These are phyloP conservation scores for Nicotiana noctiflora DNA, from an alignment of 257 asterid species.

Conservation along the genomic window DNA sequence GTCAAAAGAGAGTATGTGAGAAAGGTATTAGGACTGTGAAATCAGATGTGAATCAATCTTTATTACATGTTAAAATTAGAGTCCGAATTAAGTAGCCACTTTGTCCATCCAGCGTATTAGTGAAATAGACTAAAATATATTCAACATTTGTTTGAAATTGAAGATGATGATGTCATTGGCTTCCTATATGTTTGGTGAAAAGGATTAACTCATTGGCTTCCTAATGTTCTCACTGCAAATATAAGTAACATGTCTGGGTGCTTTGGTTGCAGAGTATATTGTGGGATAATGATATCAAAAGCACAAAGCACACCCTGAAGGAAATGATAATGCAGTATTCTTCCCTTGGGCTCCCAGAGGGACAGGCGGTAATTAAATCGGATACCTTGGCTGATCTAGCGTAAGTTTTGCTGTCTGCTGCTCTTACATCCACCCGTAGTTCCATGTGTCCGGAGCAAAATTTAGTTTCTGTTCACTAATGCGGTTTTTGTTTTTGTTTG, in stretches of 20 bases:
- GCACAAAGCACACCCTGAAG: slow-evolving; percentile 81
- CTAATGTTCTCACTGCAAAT: background rate
- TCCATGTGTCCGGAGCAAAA: background rate
- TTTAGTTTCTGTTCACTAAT: background rate
- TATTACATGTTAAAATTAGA: background rate
- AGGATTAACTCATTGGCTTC: background rate
- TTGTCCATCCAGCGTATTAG: background rate
- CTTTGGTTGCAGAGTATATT: slow-evolving; percentile 61
- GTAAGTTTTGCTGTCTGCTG: slow-evolving; percentile 40
- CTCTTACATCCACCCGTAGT: background rate
- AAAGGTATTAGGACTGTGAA: slow-evolving; percentile 46
- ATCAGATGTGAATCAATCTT: background rate
- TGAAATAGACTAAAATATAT: background rate
- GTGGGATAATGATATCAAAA: slow-evolving; percentile 88
- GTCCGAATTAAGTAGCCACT: background rate
- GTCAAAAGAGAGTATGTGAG: slow-evolving; percentile 71
- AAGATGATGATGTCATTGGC: background rate
- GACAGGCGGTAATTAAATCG: slow-evolving; percentile 62
- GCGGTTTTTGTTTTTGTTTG: too few relatives aligned
- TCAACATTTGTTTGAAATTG: background rate
- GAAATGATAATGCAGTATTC: slow-evolving; percentile 76
- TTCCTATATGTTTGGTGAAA: background rate
- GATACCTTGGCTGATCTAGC: slow-evolving; percentile 71
- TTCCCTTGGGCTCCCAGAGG: slow-evolving; percentile 74
- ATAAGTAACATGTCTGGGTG: slow-evolving; percentile 16